phyloP scores from a whole-genome alignment of 768 basidiomycete genomes.

The Psilocybe cubensis region DNA sequence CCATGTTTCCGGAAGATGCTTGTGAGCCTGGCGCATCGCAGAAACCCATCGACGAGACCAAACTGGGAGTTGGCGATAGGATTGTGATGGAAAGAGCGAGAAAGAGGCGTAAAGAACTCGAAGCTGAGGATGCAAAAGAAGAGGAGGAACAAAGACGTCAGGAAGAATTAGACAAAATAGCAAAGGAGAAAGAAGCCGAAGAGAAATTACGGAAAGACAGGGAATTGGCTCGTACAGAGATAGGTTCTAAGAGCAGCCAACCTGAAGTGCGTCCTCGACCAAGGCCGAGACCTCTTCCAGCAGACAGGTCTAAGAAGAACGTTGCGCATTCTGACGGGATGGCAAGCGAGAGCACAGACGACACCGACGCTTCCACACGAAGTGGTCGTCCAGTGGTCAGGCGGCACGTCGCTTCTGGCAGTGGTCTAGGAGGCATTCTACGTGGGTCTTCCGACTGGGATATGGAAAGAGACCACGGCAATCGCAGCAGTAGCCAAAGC shows the following conservation, averaged over 20 bases:
- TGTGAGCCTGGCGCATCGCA: constrained; percentile 37
- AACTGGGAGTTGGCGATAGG: constrained; percentile 48
- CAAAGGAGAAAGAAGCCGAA: constrained; percentile 2
- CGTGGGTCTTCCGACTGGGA: background rate
- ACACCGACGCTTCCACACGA: no score
- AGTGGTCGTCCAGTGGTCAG: no score
- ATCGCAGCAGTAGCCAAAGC: constrained; percentile 12
- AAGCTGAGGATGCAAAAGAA: constrained; percentile 38
- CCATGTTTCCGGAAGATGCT: constrained; percentile 78
- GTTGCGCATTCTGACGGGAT: background rate
- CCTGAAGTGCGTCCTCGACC: constrained; percentile 9
- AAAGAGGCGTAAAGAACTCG: constrained; percentile 54
- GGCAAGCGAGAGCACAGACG: no score
- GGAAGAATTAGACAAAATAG: constrained; percentile 9
- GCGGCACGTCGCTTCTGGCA: no score
- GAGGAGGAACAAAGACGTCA: constrained; percentile 9
- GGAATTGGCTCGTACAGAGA: constrained; percentile 9
- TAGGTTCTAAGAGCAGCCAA: background rate
- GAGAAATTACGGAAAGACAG: constrained; percentile 7
- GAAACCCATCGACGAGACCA: constrained; percentile 26
- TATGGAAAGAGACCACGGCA: background rate
- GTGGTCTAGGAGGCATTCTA: no score
- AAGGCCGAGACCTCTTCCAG: constrained; percentile 2
- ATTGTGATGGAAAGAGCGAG: constrained; percentile 59
- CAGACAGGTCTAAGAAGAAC: background rate